Percentiles rank a stretch among this genome's conserved stretches.
Conservation (phyloP, 1,284 basidiomycete species). For the Papiliotrema terrestris region DNA sequence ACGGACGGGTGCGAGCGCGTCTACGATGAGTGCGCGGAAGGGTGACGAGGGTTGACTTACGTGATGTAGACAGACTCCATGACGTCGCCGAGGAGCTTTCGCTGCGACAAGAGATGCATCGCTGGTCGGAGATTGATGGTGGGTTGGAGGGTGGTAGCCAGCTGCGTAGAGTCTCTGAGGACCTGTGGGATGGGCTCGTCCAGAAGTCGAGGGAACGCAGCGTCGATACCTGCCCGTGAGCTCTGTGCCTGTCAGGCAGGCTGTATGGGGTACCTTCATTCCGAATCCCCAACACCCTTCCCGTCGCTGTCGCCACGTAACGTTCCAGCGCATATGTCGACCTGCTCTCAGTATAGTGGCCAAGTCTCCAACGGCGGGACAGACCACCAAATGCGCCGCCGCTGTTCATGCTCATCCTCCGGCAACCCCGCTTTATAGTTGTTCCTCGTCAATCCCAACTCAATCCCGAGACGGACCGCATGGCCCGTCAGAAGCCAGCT, state of each 20-base stretch:
- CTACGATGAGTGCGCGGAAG: neutral
- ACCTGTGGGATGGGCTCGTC: neutral
- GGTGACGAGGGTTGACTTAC: too few relatives aligned
- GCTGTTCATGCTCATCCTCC: constrained; percentile 2
- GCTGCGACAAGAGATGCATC: constrained; percentile 3
- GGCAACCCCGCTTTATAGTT: neutral
- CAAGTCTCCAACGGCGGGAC: too few relatives aligned
- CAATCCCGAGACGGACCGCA: constrained; percentile 1
- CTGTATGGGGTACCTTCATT: too few relatives aligned
- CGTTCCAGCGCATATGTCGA: too few relatives aligned
- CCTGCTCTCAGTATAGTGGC: too few relatives aligned
- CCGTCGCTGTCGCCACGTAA: too few relatives aligned
- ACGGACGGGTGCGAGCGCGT: constrained; percentile 1
- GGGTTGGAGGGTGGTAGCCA: neutral
- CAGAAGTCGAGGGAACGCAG: neutral
- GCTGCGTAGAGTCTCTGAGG: neutral
- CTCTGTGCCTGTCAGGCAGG: neutral
- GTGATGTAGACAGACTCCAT: constrained; percentile 6
- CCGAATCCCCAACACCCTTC: too few relatives aligned
- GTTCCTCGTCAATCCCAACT: constrained; percentile 2
- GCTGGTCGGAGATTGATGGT: neutral
- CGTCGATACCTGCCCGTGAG: constrained; percentile 2
- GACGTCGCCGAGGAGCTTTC: constrained; percentile 5
- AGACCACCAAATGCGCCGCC: constrained; percentile 2
- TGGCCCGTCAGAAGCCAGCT: constrained; percentile 4